phyloP scores from a whole-genome alignment of 2,329 filamentous ascomycete species.

The Pyrenophora teres region DNA sequence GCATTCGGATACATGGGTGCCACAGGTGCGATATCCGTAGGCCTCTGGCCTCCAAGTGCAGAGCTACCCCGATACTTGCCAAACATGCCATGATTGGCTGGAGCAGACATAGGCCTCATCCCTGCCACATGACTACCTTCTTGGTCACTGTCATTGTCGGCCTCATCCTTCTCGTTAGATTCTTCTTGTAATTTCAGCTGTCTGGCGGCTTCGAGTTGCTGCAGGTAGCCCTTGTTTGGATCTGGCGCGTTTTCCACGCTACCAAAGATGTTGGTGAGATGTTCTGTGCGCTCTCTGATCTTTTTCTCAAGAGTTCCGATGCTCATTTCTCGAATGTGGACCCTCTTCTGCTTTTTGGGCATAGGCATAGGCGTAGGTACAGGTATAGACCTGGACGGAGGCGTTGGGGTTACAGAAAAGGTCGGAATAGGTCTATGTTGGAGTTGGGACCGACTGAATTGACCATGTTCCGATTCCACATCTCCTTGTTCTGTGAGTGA shows the following conservation, averaged over 20 bases:
- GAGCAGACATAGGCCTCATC: background rate
- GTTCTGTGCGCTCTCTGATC: background rate
- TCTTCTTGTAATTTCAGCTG: background rate
- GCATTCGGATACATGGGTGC: constrained; percentile 23
- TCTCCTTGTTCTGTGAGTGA: background rate
- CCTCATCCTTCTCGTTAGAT: too few relatives aligned
- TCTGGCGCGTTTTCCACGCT: background rate
- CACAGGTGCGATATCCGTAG: constrained; percentile 19
- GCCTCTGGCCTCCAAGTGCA: constrained; percentile 22
- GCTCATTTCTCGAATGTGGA: background rate
- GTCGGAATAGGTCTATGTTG: background rate
- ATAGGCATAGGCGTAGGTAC: background rate
- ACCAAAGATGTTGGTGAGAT: background rate
- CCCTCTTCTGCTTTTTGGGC: background rate
- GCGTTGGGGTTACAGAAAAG: too few relatives aligned
- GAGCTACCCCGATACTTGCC: constrained; percentile 18
- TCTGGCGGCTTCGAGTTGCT: background rate
- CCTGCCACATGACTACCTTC: background rate
- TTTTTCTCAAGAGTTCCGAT: background rate
- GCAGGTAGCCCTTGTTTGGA: background rate
- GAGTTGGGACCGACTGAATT: background rate
- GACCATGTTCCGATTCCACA: background rate
- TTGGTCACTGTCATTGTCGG: background rate
- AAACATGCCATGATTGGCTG: background rate
- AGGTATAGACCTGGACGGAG: background rate